Evolutionary conservation across 805 yeast species (phyloP).

Genomic region (Wickerhamiella kurtzmanii): DNA sequence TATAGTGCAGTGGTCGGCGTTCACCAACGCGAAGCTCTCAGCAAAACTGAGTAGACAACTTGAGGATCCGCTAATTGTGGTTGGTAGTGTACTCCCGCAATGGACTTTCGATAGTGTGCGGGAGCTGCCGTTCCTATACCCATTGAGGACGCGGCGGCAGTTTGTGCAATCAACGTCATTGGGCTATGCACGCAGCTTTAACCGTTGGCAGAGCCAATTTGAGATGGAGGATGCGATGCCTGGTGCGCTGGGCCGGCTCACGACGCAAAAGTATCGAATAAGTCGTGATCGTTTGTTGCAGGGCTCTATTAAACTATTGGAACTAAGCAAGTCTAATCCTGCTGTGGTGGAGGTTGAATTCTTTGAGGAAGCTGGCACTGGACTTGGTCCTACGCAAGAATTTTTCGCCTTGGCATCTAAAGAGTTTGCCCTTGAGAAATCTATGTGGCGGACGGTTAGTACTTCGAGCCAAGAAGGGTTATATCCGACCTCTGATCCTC

Average conservation of each 20-base stretch:
- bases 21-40: constrained; percentile 66
- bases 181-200: constrained; percentile 74
- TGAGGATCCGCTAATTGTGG: constrained; percentile 79
- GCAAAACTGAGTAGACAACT: constrained; percentile 77
- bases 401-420: constrained; percentile 73
- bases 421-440: constrained; percentile 47
- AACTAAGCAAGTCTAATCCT: constrained; percentile 63
- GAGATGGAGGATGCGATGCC: constrained; percentile 17
- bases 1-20: constrained; percentile 22
- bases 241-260: constrained; percentile 47
- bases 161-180: constrained; percentile 79
- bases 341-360: constrained; percentile 77
- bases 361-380: constrained; percentile 87
- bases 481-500: constrained; percentile 39
- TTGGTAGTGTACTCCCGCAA: constrained; percentile 70
- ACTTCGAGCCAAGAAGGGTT: constrained; percentile 33
- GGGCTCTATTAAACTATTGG: constrained; percentile 68
- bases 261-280: constrained; percentile 67
- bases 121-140: constrained; percentile 68
- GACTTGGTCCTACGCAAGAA: constrained; percentile 90
- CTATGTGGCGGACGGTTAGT: constrained; percentile 53
- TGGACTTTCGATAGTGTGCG: constrained; percentile 72
- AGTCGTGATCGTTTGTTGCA: constrained; percentile 56
- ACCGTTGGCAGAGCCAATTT: constrained; percentile 47
- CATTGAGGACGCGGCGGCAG: constrained; percentile 63